Percentiles rank a stretch among this genome's conserved stretches.
phyloP scores from a whole-genome alignment of 1,284 basidiomycete genomes.

The Entoloma clypeatum region DNA sequence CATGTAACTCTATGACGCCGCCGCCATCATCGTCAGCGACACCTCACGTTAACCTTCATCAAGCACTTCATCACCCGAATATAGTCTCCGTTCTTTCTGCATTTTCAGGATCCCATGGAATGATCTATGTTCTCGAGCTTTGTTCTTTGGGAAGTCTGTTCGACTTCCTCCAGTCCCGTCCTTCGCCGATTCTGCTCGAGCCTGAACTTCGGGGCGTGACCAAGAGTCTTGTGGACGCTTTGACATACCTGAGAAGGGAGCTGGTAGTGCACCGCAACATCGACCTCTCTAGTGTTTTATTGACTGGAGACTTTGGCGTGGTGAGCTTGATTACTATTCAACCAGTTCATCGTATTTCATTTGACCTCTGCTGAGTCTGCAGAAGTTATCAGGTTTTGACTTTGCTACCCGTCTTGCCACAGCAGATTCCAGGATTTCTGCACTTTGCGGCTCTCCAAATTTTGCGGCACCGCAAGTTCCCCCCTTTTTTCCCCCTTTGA shows the following conservation, averaged over 20 bases:
- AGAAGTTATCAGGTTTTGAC: slow-evolving; percentile 41
- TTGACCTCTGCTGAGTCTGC: no score
- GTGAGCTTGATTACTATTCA: slow-evolving; percentile 23
- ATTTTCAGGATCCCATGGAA: slow-evolving; percentile 32
- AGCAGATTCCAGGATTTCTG: slow-evolving; percentile 16
- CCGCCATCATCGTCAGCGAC: slow-evolving; percentile 9
- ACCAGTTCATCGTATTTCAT: no score
- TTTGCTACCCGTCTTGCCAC: slow-evolving; percentile 26
- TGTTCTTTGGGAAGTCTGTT: slow-evolving; percentile 41
- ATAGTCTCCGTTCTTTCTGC: slow-evolving; percentile 45
- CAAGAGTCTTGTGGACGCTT: slow-evolving; percentile 39
- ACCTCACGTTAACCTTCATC: slow-evolving; percentile 29
- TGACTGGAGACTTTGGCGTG: slow-evolving; percentile 31
- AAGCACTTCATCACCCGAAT: slow-evolving; percentile 45
- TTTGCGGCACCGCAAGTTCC: slow-evolving; percentile 35
- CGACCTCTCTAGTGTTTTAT: slow-evolving; percentile 30
- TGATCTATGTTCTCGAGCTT: slow-evolving; percentile 43
- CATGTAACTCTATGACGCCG: slow-evolving; percentile 2
- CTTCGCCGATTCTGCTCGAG: slow-evolving; percentile 27
- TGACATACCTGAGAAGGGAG: slow-evolving; percentile 42
- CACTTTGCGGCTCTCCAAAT: slow-evolving; percentile 14
- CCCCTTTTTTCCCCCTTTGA: not conserved
- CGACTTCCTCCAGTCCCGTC: slow-evolving; percentile 26
- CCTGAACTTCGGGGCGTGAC: slow-evolving; percentile 35
- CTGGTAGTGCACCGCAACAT: slow-evolving; percentile 38